Evolutionary conservation across 1,139 yeast genomes (phyloP), one percentile per base, ranked within the genome.

Genomic region (Williopsis jadinii): DNA sequence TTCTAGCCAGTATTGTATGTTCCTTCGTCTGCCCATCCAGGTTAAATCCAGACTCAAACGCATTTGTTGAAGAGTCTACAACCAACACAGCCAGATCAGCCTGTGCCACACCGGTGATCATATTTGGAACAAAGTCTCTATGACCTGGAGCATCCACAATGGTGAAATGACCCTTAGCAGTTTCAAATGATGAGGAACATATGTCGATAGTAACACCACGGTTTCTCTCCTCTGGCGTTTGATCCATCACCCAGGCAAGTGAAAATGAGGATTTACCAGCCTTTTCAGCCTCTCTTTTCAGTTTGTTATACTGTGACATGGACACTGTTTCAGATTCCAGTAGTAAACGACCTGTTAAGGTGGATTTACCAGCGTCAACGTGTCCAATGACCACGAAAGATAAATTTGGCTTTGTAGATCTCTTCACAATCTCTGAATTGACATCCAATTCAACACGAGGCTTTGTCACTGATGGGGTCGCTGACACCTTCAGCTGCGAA

Each of bases 91-190:
- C 84, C 29, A 65, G 52, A 69, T 79, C 81, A 48, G 85, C 88
- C 60, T 90, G 97, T 11, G 95, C 75, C 0, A 95, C 94, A 48
- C 98, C 99, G 36, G 95, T 94, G 62, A 94, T 92, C 87, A 95
- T 92, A 61, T 90, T 95, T n/a, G 97, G 95, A 48, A 94, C 95
- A 63, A 88, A 94, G 72, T 92, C 96, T 60, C 83, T 76, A 67
- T 94, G 99, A 5, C 99, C 99, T 9, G 99, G 99, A 0, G 98
- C 96, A 66, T 94, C 99, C 38, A 94, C 84, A 28, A 95, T 86
- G 0, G 95, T 87, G 61, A 86, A 88, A 41, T 75, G 67, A 1
- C 83, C 73, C 2, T 59, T 62, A 0, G 60, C 53, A 0, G 97
- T 86, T 53, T 84, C 90, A 53, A 94, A 86, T 38, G 77, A 75